Evolutionary conservation across 208 protist genomes (phyloP).

Genomic region (Trypanosoma melophagium): DNA sequence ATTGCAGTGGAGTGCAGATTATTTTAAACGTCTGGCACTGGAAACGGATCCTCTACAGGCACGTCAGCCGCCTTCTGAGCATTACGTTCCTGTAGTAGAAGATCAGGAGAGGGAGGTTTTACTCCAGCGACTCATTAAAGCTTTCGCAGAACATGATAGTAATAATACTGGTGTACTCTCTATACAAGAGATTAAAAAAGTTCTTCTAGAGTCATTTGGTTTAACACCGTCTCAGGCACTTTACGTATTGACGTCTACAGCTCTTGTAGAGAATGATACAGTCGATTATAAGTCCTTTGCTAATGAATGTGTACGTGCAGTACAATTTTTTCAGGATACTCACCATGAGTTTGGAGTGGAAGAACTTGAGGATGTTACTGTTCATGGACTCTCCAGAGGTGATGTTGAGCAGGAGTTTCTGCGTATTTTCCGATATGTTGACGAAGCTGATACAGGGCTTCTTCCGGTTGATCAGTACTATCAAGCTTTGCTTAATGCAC

Average conservation of each 20-base stretch:
- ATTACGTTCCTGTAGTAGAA: slow-evolving; percentile 39
- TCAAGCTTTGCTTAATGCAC: slow-evolving; percentile 61
- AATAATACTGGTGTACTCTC: slow-evolving; percentile 47
- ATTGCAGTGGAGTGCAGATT: slow-evolving; percentile 88
- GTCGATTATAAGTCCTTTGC: slow-evolving; percentile 75
- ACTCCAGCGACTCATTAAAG: slow-evolving; percentile 48
- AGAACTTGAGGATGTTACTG: slow-evolving; percentile 44
- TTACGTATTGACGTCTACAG: slow-evolving; percentile 74
- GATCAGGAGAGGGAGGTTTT: slow-evolving; percentile 28
- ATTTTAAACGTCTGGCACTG: slow-evolving; percentile 88
- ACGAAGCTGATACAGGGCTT: slow-evolving; percentile 52
- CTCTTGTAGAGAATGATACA: slow-evolving; percentile 41
- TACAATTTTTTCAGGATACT: slow-evolving; percentile 79
- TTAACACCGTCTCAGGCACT: slow-evolving; percentile 70
- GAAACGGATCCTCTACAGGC: slow-evolving; percentile 62
- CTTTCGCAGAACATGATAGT: slow-evolving; percentile 54
- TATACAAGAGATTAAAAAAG: slow-evolving; percentile 42
- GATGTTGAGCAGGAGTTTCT: slow-evolving; percentile 84
- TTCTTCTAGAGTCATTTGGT: slow-evolving; percentile 53
- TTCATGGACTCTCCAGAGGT: slow-evolving; percentile 77
- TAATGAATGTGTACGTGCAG: slow-evolving; percentile 42
- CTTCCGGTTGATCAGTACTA: slow-evolving; percentile 68
- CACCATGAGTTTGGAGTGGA: slow-evolving; percentile 52
- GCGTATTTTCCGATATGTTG: slow-evolving; percentile 65
- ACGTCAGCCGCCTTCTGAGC: slow-evolving; percentile 38